phyloP scores from a whole-genome alignment of 768 basidiomycete genomes.

The Pluteus cervinus region DNA sequence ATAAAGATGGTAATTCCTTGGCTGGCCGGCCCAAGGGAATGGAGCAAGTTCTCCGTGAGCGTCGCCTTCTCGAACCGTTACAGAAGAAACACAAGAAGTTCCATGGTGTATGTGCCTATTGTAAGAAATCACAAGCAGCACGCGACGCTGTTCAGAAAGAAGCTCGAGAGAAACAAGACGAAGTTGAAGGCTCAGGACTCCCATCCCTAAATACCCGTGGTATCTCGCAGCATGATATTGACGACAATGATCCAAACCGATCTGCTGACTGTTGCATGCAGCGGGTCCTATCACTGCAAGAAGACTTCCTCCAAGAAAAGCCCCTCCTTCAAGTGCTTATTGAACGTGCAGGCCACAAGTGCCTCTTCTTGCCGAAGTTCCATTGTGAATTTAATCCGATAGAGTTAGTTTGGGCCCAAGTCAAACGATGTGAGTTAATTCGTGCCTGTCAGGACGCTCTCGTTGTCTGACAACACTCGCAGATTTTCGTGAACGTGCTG shows the following conservation, averaged over 20 bases:
- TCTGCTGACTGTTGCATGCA: slow-evolving; percentile 4
- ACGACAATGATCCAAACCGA: not conserved
- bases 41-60: not conserved
- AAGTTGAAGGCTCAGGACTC: no score
- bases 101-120: slow-evolving; percentile 1
- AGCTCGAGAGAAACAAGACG: no score
- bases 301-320: slow-evolving; percentile 5
- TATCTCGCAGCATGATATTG: no score
- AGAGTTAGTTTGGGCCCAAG: slow-evolving; percentile 4
- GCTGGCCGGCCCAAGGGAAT: no score
- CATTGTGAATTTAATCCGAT: slow-evolving; percentile 9
- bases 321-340: slow-evolving; percentile 3
- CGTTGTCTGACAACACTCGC: no score
- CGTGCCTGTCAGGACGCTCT: no score
- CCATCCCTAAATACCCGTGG: no score
- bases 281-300: slow-evolving; percentile 5
- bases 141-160: no score
- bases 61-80: not conserved
- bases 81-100: not conserved
- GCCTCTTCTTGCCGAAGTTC: slow-evolving; percentile 8
- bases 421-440: slow-evolving; percentile 2
- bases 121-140: no score
- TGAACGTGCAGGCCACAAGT: slow-evolving; percentile 3
- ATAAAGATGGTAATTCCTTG: no score
- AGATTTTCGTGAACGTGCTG: no score